Base-by-base conservation (phyloP, 495 filamentous ascomycete species). In the Oleoguttula mirabilis region DNA sequence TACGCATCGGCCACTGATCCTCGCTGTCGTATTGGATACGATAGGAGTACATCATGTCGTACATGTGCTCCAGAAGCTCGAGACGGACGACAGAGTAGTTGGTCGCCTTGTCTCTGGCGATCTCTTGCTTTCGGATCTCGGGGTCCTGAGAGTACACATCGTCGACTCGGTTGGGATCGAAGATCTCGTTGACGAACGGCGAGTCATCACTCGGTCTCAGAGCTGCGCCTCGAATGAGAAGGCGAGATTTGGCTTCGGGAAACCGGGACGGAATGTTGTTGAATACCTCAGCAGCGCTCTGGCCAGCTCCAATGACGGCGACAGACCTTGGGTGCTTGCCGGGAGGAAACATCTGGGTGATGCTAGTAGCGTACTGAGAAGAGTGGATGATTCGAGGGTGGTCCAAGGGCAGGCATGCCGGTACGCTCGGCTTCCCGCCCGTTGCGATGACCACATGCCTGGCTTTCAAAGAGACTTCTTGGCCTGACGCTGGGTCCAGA, bases 181-280 rank as follows among this genome's bases (percentile, higher is more conserved):
- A 98, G 50, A 95, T 80, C 51, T 88, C 87, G 60, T 98, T 98
- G 41, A 98, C 86, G 52, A 95, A 96, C 15, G 88, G 88, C 36
- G 84, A 90, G 55, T 98, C 88, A 50, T 98, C 88, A 58, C 84
- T 92, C 3, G 88, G 88, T 41, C 79, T 79, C 43, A 98, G 64
- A 30, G 86, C 85, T 23, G 82, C 70, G 27, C 76, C 77, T 33
- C 81, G 74, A 59, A 93, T 87, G 33, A 93, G 71, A 34, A 98
- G 53, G 4, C 63, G 71, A 1, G 84, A 83, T 36, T 72, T 70
- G n/a, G 80, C 75, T 55, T 85, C 84, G 10, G 84, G 84, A 57
- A 88, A 94, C 21, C 79, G 65, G n/a, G 65, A 68, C 50, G 87
- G 82, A 17, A 95, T 64, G 58, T 94, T 85, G 60, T 82, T 79